Conservation (phyloP, 2,329 filamentous ascomycete species). For the Ophiostoma australiae region DNA sequence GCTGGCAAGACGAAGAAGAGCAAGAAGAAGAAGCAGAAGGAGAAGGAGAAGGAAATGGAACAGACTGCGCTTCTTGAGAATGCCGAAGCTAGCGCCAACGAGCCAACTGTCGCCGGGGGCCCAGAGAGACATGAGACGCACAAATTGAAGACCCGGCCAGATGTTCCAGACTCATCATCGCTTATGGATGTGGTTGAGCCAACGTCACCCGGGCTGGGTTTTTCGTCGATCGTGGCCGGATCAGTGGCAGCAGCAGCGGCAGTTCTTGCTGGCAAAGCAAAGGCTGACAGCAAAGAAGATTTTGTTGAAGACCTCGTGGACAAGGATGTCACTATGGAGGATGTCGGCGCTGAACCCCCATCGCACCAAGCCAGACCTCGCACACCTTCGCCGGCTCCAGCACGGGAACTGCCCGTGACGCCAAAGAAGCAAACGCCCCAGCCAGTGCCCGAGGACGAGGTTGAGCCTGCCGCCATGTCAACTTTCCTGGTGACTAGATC, state of each 20-base stretch:
- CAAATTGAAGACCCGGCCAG: not conserved
- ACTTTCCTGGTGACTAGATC: slow-evolving; percentile 24
- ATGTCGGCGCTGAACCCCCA: not conserved
- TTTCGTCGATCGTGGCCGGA: not conserved
- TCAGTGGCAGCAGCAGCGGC: not conserved
- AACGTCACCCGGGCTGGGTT: not conserved
- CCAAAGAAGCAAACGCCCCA: not conserved
- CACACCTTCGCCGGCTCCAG: not conserved
- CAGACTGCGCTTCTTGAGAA: not conserved
- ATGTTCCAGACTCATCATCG: not conserved
- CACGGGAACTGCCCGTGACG: not conserved
- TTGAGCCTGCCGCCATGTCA: slow-evolving; percentile 26
- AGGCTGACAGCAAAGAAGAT: not conserved
- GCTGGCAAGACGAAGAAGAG: too few species aligned
- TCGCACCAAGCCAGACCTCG: not conserved
- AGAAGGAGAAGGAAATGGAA: not conserved
- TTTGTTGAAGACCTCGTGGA: not conserved
- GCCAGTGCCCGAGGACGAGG: slow-evolving; percentile 6
- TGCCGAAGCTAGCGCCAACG: not conserved
- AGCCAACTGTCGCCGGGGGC: not conserved
- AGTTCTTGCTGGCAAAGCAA: not conserved
- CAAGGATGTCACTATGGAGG: not conserved
- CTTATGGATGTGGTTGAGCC: not conserved
- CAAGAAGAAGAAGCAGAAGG: too few species aligned
- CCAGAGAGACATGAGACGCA: not conserved